These are phyloP conservation scores for Postia placenta DNA, from an alignment of 768 basidiomycete species.

Conservation along the genomic window DNA sequence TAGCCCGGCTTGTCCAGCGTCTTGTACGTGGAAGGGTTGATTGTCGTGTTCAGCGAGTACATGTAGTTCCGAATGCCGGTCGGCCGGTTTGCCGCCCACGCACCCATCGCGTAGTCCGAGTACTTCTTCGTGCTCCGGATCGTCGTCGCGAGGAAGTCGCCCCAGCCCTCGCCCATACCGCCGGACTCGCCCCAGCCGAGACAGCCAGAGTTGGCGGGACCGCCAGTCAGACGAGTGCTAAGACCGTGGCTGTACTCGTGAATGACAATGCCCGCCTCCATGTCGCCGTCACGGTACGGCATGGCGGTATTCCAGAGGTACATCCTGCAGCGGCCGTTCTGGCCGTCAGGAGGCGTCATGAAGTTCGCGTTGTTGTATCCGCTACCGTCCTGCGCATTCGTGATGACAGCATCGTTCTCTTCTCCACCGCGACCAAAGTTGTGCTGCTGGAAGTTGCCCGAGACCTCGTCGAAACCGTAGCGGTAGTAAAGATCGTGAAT, in stretches of 20 bases:
- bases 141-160: conserved; percentile 85
- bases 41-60: conserved; percentile 67
- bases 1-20: conserved; percentile 91
- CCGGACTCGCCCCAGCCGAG: conserved; percentile 95
- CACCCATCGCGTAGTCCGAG: conserved; percentile 85
- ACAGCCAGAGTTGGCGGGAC: conserved; percentile 87
- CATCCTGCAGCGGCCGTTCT: conserved; percentile 93
- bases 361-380: conserved; percentile 66
- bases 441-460: conserved; percentile 97
- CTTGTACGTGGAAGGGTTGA: conserved; percentile 93
- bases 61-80: conserved; percentile 82
- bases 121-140: conserved; percentile 73
- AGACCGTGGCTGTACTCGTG: conserved; percentile 87
- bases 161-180: conserved; percentile 99
- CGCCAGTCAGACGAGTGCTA: conserved; percentile 91
- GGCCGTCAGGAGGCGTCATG: conserved; percentile 65
- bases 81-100: conserved; percentile 83
- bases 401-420: conserved; percentile 87
- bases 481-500: conserved; percentile 81
- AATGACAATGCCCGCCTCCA: conserved; percentile 96
- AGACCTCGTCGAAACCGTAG: conserved; percentile 81
- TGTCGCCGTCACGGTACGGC: conserved; percentile 91
- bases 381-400: conserved; percentile 92
- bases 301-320: conserved; percentile 90
- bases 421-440: conserved; percentile 90